Evolutionary conservation across 306 rosid genomes (phyloP).

Genomic region (Quercus engelmannii): DNA sequence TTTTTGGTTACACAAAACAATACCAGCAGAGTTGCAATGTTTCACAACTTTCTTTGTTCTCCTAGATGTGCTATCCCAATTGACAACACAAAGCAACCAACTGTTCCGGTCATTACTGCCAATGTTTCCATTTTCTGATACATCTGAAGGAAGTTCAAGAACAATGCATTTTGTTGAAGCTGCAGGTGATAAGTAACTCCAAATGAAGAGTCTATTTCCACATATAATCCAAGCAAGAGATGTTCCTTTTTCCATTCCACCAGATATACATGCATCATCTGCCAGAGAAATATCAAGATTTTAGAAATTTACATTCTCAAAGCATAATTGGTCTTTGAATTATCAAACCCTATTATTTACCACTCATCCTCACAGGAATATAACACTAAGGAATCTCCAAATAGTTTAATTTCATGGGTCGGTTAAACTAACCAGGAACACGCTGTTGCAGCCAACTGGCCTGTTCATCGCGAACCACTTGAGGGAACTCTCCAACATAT

Average conservation of each 20-base stretch:
- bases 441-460: constrained; percentile 51
- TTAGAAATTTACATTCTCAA: not conserved
- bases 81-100: constrained; percentile 77
- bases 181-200: constrained; percentile 73
- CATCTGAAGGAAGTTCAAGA: constrained; percentile 61
- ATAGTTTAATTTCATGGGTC: not conserved
- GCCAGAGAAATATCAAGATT: constrained; percentile 11
- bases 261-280: constrained; percentile 56
- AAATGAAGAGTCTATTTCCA: constrained; percentile 62
- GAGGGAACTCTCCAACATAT: constrained; percentile 84
- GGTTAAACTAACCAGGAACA: constrained; percentile 43
- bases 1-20: constrained; percentile 55
- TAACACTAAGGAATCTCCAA: not conserved
- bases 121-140: constrained; percentile 33
- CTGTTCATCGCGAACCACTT: constrained; percentile 69
- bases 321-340: not conserved
- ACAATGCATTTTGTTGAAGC: constrained; percentile 54
- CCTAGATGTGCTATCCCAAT: constrained; percentile 43
- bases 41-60: constrained; percentile 44
- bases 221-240: constrained; percentile 83
- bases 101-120: constrained; percentile 33
- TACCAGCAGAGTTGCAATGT: constrained; percentile 51
- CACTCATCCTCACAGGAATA: not conserved
- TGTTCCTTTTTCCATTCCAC: constrained; percentile 77
- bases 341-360: not conserved